phyloP scores from a whole-genome alignment of 495 filamentous ascomycete species.

The Penicillium psychrofluorescens region DNA sequence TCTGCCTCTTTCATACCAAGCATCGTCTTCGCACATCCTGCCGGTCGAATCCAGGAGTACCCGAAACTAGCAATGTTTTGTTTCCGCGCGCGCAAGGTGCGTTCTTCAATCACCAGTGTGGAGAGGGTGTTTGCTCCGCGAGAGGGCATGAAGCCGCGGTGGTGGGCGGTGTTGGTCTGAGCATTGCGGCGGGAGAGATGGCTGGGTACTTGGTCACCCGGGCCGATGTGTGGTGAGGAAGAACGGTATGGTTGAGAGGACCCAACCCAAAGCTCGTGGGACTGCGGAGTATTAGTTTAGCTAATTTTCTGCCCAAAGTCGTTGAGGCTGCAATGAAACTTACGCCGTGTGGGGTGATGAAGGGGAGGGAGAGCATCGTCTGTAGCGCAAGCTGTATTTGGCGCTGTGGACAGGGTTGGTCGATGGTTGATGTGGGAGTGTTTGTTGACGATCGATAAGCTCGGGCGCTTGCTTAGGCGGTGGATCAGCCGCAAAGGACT shows the following conservation, averaged over 20 bases:
- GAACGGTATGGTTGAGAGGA: conserved; percentile 41
- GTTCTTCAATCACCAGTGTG: conserved; percentile 61
- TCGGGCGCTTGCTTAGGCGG: no score
- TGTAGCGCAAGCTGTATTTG: no score
- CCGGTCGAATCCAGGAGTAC: conserved; percentile 70
- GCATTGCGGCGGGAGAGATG: conserved; percentile 25
- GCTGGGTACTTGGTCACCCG: conserved; percentile 10
- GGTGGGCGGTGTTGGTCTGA: conserved; percentile 9
- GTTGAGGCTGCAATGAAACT: conserved; percentile 10
- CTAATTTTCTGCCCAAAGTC: no score
- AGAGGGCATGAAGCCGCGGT: conserved; percentile 21
- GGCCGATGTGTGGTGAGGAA: conserved; percentile 13
- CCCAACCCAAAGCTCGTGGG: conserved; percentile 65
- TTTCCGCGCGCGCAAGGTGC: conserved; percentile 57
- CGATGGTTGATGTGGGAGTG: no score
- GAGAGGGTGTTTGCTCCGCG: conserved; percentile 38
- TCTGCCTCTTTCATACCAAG: conserved; percentile 71
- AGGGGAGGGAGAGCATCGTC: conserved; percentile 65
- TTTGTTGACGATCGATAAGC: no score
- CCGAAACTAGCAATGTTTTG: conserved; percentile 68
- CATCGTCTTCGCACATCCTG: conserved; percentile 68
- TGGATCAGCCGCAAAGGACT: no score
- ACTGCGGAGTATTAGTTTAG: conserved; percentile 27
- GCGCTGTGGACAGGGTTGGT: no score
- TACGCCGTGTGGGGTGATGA: conserved; percentile 66